phyloP scores from a whole-genome alignment of 2,329 filamentous ascomycete genomes.

The Colletotrichum cordylinicola region DNA sequence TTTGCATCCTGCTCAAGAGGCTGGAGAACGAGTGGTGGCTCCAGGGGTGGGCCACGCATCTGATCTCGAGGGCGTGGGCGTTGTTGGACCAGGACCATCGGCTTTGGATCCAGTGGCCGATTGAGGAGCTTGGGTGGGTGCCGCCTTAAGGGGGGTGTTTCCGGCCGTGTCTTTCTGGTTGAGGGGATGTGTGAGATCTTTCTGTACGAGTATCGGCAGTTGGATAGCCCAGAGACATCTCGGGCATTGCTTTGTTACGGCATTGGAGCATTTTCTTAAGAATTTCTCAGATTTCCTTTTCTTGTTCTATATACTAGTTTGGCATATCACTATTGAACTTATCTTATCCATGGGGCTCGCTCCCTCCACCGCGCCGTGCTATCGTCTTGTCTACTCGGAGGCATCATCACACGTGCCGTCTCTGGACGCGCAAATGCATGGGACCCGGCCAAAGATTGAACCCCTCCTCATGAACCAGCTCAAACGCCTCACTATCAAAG shows the following conservation, averaged over 20 bases:
- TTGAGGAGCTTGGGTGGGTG: slow-evolving; percentile 28
- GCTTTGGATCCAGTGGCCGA: slow-evolving; percentile 36
- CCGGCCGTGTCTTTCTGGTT: neutral
- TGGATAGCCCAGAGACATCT: neutral
- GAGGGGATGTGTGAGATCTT: neutral
- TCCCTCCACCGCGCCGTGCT: neutral
- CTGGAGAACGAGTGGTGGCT: slow-evolving; percentile 41
- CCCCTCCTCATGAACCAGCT: neutral
- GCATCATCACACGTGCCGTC: neutral
- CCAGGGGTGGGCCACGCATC: slow-evolving; percentile 38
- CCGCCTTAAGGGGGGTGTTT: slow-evolving; percentile 6
- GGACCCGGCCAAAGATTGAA: neutral
- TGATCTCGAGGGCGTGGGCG: slow-evolving; percentile 35
- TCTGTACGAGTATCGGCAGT: neutral
- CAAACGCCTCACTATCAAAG: neutral
- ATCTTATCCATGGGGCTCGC: neutral
- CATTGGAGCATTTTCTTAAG: neutral
- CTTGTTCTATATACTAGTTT: neutral
- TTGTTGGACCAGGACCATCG: slow-evolving; percentile 41
- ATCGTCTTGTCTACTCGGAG: neutral
- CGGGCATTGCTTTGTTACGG: neutral
- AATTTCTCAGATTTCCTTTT: neutral
- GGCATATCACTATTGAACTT: neutral
- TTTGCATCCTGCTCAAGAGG: slow-evolving; percentile 36
- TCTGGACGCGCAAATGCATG: neutral